Conservation (phyloP, 768 basidiomycete species). For the Imleria badia region DNA sequence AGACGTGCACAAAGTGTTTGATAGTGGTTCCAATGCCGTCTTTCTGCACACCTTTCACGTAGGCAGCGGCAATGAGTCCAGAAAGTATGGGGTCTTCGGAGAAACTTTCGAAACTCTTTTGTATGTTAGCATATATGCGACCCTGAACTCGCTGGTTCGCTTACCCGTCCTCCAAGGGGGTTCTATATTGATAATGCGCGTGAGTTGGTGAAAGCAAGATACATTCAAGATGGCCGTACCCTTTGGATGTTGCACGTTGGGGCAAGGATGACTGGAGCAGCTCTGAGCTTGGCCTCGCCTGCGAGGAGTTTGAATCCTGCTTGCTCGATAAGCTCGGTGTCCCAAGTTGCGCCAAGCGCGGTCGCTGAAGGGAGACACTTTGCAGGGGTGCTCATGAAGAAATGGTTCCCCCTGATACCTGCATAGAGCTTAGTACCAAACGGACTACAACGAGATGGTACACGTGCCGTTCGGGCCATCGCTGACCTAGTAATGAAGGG, state of each 20-base stretch:
- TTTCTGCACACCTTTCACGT: slow-evolving; percentile 74
- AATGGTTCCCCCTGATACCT: slow-evolving; percentile 68
- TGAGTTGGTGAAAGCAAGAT: not conserved
- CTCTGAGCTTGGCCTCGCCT: slow-evolving; percentile 66
- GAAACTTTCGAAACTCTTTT: slow-evolving; percentile 72
- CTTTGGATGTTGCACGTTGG: slow-evolving; percentile 87
- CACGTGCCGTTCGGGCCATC: slow-evolving; percentile 74
- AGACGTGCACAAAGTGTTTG: slow-evolving; percentile 76
- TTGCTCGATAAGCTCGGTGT: slow-evolving; percentile 59
- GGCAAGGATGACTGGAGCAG: slow-evolving; percentile 68
- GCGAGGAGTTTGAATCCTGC: slow-evolving; percentile 67
- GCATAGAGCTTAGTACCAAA: not conserved
- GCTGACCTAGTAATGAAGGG: slow-evolving; percentile 48
- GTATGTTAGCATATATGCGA: slow-evolving; percentile 7
- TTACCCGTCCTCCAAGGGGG: slow-evolving; percentile 68
- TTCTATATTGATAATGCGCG: slow-evolving; percentile 38
- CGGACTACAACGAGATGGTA: not conserved
- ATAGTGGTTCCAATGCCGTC: slow-evolving; percentile 76
- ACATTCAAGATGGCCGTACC: slow-evolving; percentile 34
- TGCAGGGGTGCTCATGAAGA: slow-evolving; percentile 80
- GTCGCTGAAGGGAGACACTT: slow-evolving; percentile 77
- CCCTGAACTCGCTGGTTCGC: slow-evolving; percentile 6
- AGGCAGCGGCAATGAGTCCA: slow-evolving; percentile 67
- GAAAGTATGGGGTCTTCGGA: slow-evolving; percentile 78
- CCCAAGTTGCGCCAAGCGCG: slow-evolving; percentile 74